phyloP scores from a whole-genome alignment of 495 filamentous ascomycete species.

The Sordaria brevicollis region DNA sequence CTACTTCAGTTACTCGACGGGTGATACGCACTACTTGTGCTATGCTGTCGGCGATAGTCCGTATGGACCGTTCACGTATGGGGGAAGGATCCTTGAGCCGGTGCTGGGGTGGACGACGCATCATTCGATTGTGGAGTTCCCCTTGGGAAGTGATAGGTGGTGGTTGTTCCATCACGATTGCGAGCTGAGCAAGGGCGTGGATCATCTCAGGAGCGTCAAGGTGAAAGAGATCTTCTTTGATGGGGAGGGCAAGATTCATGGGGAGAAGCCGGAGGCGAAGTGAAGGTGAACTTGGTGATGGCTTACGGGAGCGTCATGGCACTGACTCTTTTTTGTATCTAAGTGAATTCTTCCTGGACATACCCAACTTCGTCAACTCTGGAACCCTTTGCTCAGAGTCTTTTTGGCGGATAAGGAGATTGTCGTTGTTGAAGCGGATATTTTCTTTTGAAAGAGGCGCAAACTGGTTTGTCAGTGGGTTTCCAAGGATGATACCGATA shows the following conservation, averaged over 20 bases:
- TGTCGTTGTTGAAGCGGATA: neutral
- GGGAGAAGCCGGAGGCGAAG: constrained; percentile 21
- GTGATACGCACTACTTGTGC: constrained; percentile 60
- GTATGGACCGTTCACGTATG: constrained; percentile 60
- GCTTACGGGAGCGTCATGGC: neutral
- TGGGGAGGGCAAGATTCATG: constrained; percentile 46
- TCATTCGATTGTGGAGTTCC: constrained; percentile 65
- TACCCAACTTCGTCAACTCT: neutral
- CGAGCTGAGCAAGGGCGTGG: constrained; percentile 47
- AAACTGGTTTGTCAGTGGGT: neutral
- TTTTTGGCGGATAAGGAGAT: neutral
- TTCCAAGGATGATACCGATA: too few species aligned
- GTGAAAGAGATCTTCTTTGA: constrained; percentile 64
- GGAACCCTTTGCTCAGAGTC: neutral
- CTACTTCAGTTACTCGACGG: constrained; percentile 69
- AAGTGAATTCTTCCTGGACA: neutral
- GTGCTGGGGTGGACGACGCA: constrained; percentile 72
- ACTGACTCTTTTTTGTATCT: neutral
- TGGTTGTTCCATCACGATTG: constrained; percentile 68
- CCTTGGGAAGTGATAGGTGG: constrained; percentile 42
- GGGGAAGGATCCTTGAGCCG: constrained; percentile 59
- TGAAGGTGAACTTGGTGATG: neutral
- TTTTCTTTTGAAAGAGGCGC: neutral
- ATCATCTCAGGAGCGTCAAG: constrained; percentile 60
- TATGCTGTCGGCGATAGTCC: constrained; percentile 53